Base-by-base conservation (phyloP, 148 eudicot genomes). In the Agrostemma githago region DNA sequence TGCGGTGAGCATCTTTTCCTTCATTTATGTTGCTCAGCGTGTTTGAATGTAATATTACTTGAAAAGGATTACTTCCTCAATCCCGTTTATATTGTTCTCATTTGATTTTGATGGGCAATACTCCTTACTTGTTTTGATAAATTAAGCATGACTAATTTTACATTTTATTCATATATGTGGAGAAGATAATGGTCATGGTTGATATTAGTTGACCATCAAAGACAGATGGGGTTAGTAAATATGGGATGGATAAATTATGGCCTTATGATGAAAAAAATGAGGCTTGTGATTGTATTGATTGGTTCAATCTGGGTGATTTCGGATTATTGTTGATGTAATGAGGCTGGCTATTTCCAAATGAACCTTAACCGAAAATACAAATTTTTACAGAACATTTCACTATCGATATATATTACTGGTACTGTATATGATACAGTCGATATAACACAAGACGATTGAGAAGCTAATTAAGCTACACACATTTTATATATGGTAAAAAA, bases 1-100 rank as follows among this genome's bases (percentile, higher is more conserved):
- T 65, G 99, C 99, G 74, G 99, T 96, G 86, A 85, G 90, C 84
- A 77, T 41, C 59, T 37, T 42, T 34, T 74, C 26, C 21, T 40
- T 43, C 68, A 78, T 77, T 20, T 46, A 40, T n/a, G 15, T 68
- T 40, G 38, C 54, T 40, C 4, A 48, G 6, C 51, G 60, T 70
- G 61, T 51, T 70, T 53, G 61, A 21, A 44, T 43, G 56, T 44
- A 68, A 20, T 21, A 44, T 8, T 42, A 19, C 5, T 10, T 66
- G 48, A 20, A 21, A 46, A 46, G 16, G 39, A 42, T 42, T 43
- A 65, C 56, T 51, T 51, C 56, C 56, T 9, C 56, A 12, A 51
- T 51, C 16, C 56, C 15, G 56, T 51, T 51, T 51, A 51, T 51
- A 15, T 51, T 51, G 56, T 51, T 15, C 16, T 51, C 56, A 51